Evolutionary conservation across 345 rosid genomes (phyloP), one percentile per base, ranked within the genome.

Genomic region (Melaleuca alternifolia): DNA sequence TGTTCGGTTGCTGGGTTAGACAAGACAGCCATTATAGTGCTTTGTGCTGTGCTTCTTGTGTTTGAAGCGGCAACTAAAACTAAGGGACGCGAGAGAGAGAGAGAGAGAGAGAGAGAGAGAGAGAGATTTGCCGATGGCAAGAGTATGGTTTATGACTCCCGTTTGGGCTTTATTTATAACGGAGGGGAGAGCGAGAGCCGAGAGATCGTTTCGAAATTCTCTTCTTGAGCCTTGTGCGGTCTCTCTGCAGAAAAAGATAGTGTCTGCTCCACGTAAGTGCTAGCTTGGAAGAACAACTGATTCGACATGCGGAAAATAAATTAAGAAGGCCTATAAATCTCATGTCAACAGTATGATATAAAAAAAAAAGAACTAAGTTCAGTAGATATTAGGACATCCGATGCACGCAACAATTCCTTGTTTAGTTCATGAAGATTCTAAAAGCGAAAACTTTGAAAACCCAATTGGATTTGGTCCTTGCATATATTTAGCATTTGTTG

Each of bases 1-100:
- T 62, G 87, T 26, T 90, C 86, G 51, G 84, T 54, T 23, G 86
- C 84, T 84, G 85, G 86, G 44, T 76, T 71, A 50, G 90, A 88
- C 61, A 77, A 33, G 11, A 85, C 87, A 53, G 88, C 91, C 91
- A 88, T 90, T 75, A 54, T 16, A 26, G 54, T 23, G 50, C 48
- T 5, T 7, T 53, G 51, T 16, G 8, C 2, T 15, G 4, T 13
- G 84, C 84, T n/a, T 16, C 77, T 16, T 16, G 77, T 65, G 8
- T 33, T 9, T 10, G 77, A 33, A 71, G 81, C 48, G 14, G 81
- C 48, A 33, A 71, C 81, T 48, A 20, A 20, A 37, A 37, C 48
- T 5, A 4, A 33, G 1, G 13, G 41, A n/a, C 24, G 56, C 11
- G 13, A 71, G 79, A 71, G 54, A 21, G n/a, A 44, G 30, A 84